Percentiles rank a stretch among this genome's conserved stretches.
These are phyloP conservation scores for Phlebopus sp. DNA, from an alignment of 1,284 basidiomycete species.

Conservation along the genomic window DNA sequence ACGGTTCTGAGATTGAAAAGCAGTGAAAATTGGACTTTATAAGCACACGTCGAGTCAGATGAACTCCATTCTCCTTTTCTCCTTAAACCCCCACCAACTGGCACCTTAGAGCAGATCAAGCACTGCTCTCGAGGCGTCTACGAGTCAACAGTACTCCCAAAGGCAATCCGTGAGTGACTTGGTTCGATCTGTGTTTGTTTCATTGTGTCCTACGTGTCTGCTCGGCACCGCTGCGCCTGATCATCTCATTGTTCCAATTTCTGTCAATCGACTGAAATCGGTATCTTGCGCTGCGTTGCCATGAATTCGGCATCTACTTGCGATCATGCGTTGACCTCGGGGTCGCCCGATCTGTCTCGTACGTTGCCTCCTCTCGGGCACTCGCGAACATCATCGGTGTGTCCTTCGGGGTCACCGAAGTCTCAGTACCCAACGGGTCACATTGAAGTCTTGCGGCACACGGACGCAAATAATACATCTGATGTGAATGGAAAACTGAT, in stretches of 20 bases:
- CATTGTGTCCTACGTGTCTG: conserved; percentile 32
- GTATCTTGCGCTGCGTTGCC: conserved; percentile 10
- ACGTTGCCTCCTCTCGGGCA: conserved; percentile 18
- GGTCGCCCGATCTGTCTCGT: conserved; percentile 36
- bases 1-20: conserved; percentile 46
- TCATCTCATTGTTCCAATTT: conserved; percentile 19
- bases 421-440: conserved; percentile 24
- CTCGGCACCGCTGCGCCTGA: conserved; percentile 20
- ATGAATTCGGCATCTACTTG: conserved; percentile 15
- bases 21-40: conserved; percentile 35
- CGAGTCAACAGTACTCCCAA: conserved; percentile 25
- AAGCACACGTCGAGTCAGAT: conserved; percentile 39
- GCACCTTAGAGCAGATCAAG: conserved; percentile 23
- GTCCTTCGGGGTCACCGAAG: conserved; percentile 17
- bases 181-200: conserved; percentile 26
- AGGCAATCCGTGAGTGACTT: conserved; percentile 26
- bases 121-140: conserved; percentile 20
- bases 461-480: conserved; percentile 25
- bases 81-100: conserved; percentile 24
- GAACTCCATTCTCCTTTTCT: conserved; percentile 10
- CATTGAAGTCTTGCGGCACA: conserved; percentile 12
- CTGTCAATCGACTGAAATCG: conserved; percentile 30
- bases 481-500: conserved; percentile 34
- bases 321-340: conserved; percentile 19
- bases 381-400: conserved; percentile 31